phyloP scores from a whole-genome alignment of 1,284 basidiomycete genomes.

The Apiotrichum sp. region DNA sequence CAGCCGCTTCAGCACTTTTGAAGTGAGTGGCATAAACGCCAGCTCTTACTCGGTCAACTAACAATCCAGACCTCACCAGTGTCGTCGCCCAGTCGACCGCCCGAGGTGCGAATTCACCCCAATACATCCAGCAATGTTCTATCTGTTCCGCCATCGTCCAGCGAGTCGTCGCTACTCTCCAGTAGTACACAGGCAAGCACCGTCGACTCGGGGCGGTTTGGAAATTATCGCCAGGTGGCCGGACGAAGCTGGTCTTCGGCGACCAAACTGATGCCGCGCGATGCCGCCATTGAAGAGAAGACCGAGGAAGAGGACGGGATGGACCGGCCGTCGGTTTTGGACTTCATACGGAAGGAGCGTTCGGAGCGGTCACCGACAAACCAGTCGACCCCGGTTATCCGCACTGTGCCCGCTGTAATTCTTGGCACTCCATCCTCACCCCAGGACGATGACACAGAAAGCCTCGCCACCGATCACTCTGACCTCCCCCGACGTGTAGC shows the following conservation, averaged over 20 bases:
- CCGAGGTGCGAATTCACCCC: neutral
- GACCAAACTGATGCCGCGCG: conserved; percentile 20
- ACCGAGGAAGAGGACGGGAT: conserved; percentile 26
- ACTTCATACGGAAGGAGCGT: conserved; percentile 6
- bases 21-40: conserved; percentile 53
- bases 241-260: conserved; percentile 8
- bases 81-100: neutral
- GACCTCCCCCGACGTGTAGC: neutral
- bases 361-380: too few species aligned
- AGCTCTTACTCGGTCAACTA: neutral
- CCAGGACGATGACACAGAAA: neutral
- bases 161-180: conserved; percentile 14
- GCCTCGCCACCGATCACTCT: neutral
- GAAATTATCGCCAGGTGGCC: conserved; percentile 8
- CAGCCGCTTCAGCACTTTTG: conserved; percentile 80
- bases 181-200: conserved; percentile 10
- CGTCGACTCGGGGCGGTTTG: conserved; percentile 2
- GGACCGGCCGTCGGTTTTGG: conserved; percentile 3
- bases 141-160: conserved; percentile 7
- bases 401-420: conserved; percentile 37
- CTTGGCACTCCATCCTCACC: conserved; percentile 23
- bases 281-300: conserved; percentile 32
- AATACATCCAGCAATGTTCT: neutral
- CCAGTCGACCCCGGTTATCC: conserved; percentile 3
- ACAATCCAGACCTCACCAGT: conserved; percentile 6